Evolutionary conservation across 768 basidiomycete species (phyloP).

Genomic region (Gloeostereum incarnatum): DNA sequence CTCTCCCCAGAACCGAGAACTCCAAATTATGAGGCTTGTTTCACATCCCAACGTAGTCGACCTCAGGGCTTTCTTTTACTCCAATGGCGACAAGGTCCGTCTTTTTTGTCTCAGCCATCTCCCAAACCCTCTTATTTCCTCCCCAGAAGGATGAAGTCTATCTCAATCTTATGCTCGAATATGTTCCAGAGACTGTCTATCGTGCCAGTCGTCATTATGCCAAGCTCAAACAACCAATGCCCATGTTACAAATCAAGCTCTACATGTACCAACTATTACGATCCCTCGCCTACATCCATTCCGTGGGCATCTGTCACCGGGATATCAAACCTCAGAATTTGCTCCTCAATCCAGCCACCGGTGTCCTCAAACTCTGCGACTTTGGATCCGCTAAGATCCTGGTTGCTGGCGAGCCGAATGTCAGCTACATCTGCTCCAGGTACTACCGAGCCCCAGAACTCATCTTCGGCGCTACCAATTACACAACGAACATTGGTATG

Average conservation of each 20-base stretch:
- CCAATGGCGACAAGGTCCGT: constrained; percentile 94
- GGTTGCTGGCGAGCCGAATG: constrained; percentile 96
- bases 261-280: constrained; percentile 99
- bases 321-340: constrained; percentile 99
- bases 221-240: constrained; percentile 99
- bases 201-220: constrained; percentile 98
- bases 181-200: constrained; percentile 98
- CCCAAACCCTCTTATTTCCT: constrained; percentile 5
- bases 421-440: constrained; percentile 98
- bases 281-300: constrained; percentile 98
- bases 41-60: constrained; percentile 98
- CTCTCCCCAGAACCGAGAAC: constrained; percentile 80
- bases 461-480: constrained; percentile 99
- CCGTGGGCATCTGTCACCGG: constrained; percentile 98
- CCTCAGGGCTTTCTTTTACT: constrained; percentile 97
- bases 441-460: constrained; percentile 99
- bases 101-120: constrained; percentile 7
- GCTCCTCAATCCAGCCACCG: constrained; percentile 92
- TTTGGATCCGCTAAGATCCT: constrained; percentile 99
- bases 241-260: constrained; percentile 98
- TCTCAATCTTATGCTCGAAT: constrained; percentile 98
- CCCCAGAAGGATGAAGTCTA: constrained; percentile 97
- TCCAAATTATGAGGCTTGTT: constrained; percentile 98
- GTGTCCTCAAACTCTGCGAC: constrained; percentile 96
- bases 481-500: constrained; percentile 97